Evolutionary conservation across 805 yeast species (phyloP).

Genomic region (Saccharomycopsis microspora): DNA sequence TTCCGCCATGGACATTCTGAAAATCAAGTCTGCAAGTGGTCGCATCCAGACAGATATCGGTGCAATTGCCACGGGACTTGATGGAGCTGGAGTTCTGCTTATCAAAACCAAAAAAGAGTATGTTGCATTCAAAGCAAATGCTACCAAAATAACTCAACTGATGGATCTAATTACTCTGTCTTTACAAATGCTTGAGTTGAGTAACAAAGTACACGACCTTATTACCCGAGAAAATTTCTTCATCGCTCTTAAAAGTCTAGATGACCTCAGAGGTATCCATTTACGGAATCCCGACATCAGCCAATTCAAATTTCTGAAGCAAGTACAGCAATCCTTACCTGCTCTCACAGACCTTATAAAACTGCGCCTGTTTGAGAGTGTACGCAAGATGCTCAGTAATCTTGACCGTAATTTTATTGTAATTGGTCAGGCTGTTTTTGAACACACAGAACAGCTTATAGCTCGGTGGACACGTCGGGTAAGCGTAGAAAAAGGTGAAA

Average conservation of each 20-base stretch:
- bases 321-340: slow-evolving; percentile 69
- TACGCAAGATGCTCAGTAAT: slow-evolving; percentile 52
- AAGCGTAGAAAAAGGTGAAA: slow-evolving; percentile 18
- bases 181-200: slow-evolving; percentile 71
- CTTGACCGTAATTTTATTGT: slow-evolving; percentile 47
- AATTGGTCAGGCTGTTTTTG: slow-evolving; percentile 37
- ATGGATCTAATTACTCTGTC: slow-evolving; percentile 58
- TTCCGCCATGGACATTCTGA: slow-evolving; percentile 53
- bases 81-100: slow-evolving; percentile 55
- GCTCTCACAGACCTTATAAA: slow-evolving; percentile 59
- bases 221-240: slow-evolving; percentile 67
- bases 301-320: slow-evolving; percentile 62
- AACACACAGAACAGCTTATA: slow-evolving; percentile 44
- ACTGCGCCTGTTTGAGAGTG: slow-evolving; percentile 57
- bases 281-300: slow-evolving; percentile 55
- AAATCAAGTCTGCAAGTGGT: slow-evolving; percentile 46
- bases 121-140: slow-evolving; percentile 50
- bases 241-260: slow-evolving; percentile 75
- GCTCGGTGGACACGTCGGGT: slow-evolving; percentile 46
- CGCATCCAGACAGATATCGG: slow-evolving; percentile 43
- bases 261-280: slow-evolving; percentile 59
- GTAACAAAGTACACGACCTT: slow-evolving; percentile 76
- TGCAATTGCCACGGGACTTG: slow-evolving; percentile 45
- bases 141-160: slow-evolving; percentile 61
- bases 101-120: slow-evolving; percentile 48